Evolutionary conservation across 805 yeast species (phyloP).

Genomic region (Naumovozyma baii): DNA sequence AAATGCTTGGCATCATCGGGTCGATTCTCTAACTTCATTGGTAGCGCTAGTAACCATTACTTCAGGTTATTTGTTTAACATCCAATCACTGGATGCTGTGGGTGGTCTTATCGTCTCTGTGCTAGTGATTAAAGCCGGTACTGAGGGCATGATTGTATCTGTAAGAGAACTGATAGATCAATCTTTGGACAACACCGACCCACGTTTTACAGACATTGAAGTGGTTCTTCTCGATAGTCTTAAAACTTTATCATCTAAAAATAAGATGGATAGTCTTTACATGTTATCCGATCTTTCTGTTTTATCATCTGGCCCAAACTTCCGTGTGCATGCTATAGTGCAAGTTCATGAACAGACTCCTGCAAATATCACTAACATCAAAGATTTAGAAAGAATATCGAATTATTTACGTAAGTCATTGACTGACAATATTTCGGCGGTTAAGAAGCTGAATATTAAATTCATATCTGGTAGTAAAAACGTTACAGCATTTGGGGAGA

Average conservation of each 20-base stretch:
- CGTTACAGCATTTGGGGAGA: no score
- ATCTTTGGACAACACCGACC: constrained; percentile 45
- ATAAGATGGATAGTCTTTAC: constrained; percentile 36
- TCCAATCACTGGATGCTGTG: constrained; percentile 81
- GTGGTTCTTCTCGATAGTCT: constrained; percentile 31
- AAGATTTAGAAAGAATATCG: constrained; percentile 36
- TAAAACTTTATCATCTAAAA: constrained; percentile 20
- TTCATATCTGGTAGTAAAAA: constrained; percentile 16
- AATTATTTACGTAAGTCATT: constrained; percentile 31
- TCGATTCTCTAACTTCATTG: constrained; percentile 82
- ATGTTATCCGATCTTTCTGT: constrained; percentile 36
- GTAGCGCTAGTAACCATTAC: constrained; percentile 86
- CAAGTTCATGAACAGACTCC: constrained; percentile 33
- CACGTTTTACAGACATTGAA: constrained; percentile 38
- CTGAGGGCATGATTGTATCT: constrained; percentile 59
- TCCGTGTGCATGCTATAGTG: constrained; percentile 29
- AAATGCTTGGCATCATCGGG: constrained; percentile 98
- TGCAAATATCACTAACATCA: constrained; percentile 31
- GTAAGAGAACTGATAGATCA: constrained; percentile 71
- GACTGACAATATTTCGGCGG: constrained; percentile 33
- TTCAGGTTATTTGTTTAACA: constrained; percentile 66
- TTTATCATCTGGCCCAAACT: constrained; percentile 50
- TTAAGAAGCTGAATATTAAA: constrained; percentile 36
- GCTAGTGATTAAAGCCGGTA: constrained; percentile 77
- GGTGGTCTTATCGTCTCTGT: constrained; percentile 85